Evolutionary conservation across 1,284 basidiomycete genomes (phyloP).

Genomic region (Cryptococcus sp.): DNA sequence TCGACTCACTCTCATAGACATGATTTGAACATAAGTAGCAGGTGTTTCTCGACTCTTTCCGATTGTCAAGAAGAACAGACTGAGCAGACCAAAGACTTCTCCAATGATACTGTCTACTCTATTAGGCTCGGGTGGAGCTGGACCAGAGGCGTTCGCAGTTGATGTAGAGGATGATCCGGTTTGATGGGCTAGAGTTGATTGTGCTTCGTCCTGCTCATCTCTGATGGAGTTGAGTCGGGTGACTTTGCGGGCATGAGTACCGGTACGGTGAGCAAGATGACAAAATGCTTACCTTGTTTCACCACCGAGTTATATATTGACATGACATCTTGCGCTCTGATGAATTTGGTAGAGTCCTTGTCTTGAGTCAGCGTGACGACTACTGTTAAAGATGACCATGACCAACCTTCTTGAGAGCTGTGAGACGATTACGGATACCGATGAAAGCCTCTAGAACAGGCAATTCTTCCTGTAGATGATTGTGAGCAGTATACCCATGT

Average conservation of each 20-base stretch:
- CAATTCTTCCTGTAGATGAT: conserved; percentile 56
- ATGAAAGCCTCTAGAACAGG: conserved; percentile 93
- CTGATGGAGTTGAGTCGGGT: conserved; percentile 87
- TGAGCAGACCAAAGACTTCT: conserved; percentile 86
- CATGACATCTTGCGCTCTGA: conserved; percentile 89
- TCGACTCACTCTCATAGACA: conserved; percentile 79
- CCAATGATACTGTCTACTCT: conserved; percentile 85
- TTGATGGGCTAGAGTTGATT: conserved; percentile 17
- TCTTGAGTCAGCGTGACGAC: not conserved
- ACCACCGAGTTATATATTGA: conserved; percentile 88
- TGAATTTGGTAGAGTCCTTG: conserved; percentile 75
- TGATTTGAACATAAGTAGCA: conserved; percentile 88
- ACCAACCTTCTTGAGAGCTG: conserved; percentile 54
- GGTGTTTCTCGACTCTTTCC: conserved; percentile 89
- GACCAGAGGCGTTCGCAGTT: conserved; percentile 3
- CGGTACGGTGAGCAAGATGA: too few species aligned
- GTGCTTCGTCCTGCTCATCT: conserved; percentile 51
- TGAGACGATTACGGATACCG: conserved; percentile 78
- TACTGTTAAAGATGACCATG: not conserved
- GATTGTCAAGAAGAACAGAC: conserved; percentile 88
- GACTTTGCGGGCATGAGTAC: conserved; percentile 53
- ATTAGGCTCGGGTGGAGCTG: conserved; percentile 65
- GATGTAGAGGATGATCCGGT: conserved; percentile 15
- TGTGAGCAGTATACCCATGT: not conserved
- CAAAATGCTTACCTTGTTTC: conserved; percentile 68